A percentile compares a stretch with the other conserved stretches of the same genome.
These are phyloP conservation scores for Coniosporium apollinis DNA, from an alignment of 495 filamentous ascomycete species.

Conservation along the genomic window DNA sequence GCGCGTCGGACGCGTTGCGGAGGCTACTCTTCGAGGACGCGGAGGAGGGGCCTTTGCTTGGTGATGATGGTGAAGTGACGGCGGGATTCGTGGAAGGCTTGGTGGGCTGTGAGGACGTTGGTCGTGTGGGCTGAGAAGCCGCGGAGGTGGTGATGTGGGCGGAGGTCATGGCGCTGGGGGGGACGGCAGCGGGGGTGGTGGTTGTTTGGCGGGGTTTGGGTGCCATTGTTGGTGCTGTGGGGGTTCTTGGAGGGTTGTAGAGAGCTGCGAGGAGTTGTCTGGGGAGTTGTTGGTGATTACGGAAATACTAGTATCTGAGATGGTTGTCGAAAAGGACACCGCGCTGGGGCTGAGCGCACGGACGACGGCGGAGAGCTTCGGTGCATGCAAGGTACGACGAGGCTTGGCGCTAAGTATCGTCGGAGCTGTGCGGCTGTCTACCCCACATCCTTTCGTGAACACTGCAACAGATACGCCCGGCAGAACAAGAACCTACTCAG, in stretches of 20 bases:
- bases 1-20: slow-evolving; percentile 27
- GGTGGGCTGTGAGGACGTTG: slow-evolving; percentile 1
- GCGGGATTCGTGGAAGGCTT: slow-evolving; percentile 3
- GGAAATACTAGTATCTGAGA: too few relatives aligned
- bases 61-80: background rate
- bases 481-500: too few relatives aligned
- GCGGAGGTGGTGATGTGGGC: slow-evolving; percentile 18
- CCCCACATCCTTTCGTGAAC: too few relatives aligned
- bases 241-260: background rate
- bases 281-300: too few relatives aligned
- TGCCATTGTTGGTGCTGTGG: slow-evolving; percentile 23
- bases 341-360: too few relatives aligned
- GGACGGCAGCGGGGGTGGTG: slow-evolving; percentile 20
- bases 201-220: slow-evolving; percentile 29
- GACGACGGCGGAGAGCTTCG: too few relatives aligned
- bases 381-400: too few relatives aligned
- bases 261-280: background rate
- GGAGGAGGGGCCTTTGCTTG: slow-evolving; percentile 17
- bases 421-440: too few relatives aligned
- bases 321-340: too few relatives aligned
- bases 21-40: slow-evolving; percentile 28
- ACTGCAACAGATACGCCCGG: too few relatives aligned
- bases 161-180: slow-evolving; percentile 16
- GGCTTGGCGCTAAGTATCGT: too few relatives aligned
- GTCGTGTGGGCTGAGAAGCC: slow-evolving; percentile 7